Percentiles rank a stretch among this genome's conserved stretches.
Conservation (phyloP, 2,329 filamentous ascomycete species). For the Didymella keratinophila region DNA sequence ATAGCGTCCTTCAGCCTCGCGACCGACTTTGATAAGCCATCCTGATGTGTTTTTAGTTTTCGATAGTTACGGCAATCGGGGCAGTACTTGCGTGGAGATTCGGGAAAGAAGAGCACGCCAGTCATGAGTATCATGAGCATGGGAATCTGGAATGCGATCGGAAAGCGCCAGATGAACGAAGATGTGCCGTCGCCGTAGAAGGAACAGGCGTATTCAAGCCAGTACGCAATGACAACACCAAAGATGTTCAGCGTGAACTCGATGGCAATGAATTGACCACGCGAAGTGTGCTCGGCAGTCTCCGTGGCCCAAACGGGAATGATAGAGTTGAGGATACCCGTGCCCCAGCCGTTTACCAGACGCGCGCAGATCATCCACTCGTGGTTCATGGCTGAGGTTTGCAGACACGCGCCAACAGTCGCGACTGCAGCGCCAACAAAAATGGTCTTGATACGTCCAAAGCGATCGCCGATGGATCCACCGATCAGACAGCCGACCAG, state of each 20-base stretch:
- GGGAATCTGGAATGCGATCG: constrained; percentile 73
- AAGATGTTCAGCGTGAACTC: constrained; percentile 79
- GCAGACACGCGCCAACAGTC: constrained; percentile 64
- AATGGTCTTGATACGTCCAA: constrained; percentile 41
- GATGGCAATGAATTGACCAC: constrained; percentile 74
- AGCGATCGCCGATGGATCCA: constrained; percentile 36
- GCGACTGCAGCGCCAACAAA: constrained; percentile 37
- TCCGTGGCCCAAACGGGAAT: constrained; percentile 77
- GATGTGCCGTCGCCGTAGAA: constrained; percentile 67
- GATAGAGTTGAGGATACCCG: constrained; percentile 74
- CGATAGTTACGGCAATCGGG: background rate
- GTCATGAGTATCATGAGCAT: constrained; percentile 66
- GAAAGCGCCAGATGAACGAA: constrained; percentile 71
- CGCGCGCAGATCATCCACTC: constrained; percentile 65
- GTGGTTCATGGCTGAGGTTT: constrained; percentile 70
- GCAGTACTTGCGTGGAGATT: constrained; percentile 59
- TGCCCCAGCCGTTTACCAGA: constrained; percentile 70
- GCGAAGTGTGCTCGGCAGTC: constrained; percentile 70
- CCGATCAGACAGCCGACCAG: constrained; percentile 37
- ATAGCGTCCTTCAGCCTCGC: constrained; percentile 71
- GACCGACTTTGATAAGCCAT: constrained; percentile 71
- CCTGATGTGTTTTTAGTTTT: background rate
- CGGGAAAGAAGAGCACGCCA: constrained; percentile 72
- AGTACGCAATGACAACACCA: constrained; percentile 70
- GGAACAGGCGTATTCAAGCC: constrained; percentile 61